Evolutionary conservation across 2,329 filamentous ascomycete species (phyloP).

Genomic region (Colletotrichum paranaense): DNA sequence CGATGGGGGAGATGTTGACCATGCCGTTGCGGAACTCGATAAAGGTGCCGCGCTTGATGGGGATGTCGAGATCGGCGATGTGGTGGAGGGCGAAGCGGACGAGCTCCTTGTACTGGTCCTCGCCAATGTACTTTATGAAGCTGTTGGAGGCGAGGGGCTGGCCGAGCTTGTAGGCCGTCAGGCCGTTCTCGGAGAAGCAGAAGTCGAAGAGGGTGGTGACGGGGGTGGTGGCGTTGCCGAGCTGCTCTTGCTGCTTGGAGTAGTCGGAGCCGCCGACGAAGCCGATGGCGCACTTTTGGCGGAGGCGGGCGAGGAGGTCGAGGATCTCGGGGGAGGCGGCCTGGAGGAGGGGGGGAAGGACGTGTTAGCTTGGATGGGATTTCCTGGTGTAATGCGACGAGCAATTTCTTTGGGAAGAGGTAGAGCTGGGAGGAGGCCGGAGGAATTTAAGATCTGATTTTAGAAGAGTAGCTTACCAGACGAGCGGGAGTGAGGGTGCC

Average conservation of each 20-base stretch:
- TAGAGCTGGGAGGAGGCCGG: not conserved
- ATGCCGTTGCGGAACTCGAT: conserved; percentile 92
- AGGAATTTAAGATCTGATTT: too few species aligned
- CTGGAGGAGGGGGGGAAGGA: conserved; percentile 51
- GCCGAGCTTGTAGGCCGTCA: conserved; percentile 90
- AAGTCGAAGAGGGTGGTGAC: conserved; percentile 95
- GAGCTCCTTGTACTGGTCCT: conserved; percentile 83
- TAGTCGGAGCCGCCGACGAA: conserved; percentile 95
- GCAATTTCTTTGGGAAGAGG: not conserved
- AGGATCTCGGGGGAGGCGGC: conserved; percentile 84
- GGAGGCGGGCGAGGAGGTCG: conserved; percentile 79
- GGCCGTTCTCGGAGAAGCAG: conserved; percentile 96
- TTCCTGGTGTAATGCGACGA: not conserved
- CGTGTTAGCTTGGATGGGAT: conserved; percentile 13
- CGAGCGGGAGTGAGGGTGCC: conserved; percentile 88
- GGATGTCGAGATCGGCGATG: conserved; percentile 85
- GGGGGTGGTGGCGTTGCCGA: conserved; percentile 73
- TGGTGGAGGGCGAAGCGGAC: conserved; percentile 83
- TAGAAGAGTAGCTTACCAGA: conserved; percentile 63
- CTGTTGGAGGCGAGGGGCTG: conserved; percentile 78
- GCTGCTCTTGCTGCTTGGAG: conserved; percentile 94
- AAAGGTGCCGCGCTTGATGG: conserved; percentile 86
- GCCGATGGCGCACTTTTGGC: conserved; percentile 89
- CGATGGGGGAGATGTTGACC: conserved; percentile 87
- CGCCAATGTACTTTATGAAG: conserved; percentile 94